Evolutionary conservation across 208 protist species (phyloP).

Genomic region (Crithidia mellificae): DNA sequence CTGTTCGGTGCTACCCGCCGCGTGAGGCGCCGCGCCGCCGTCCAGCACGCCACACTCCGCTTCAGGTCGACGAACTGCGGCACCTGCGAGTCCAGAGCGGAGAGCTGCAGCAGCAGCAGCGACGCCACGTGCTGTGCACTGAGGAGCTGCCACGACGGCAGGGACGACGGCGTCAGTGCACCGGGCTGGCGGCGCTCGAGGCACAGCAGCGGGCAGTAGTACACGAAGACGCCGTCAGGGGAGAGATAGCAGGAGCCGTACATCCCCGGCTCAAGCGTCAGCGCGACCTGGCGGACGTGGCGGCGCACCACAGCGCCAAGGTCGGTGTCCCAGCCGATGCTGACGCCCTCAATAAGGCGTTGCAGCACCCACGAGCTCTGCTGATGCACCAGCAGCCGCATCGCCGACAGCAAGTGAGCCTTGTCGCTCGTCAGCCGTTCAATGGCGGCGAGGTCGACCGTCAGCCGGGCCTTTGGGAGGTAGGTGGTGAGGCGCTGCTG

Average conservation of each 20-base stretch:
- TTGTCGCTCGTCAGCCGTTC: slow-evolving; percentile 36
- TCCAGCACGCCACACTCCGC: slow-evolving; percentile 64
- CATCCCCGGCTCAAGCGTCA: slow-evolving; percentile 51
- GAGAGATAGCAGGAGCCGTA: slow-evolving; percentile 55
- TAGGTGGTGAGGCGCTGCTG: slow-evolving; percentile 48
- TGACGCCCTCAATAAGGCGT: slow-evolving; percentile 68
- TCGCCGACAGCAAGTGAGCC: slow-evolving; percentile 56
- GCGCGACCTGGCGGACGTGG: slow-evolving; percentile 53
- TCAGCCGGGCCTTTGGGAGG: slow-evolving; percentile 48
- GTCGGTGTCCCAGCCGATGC: slow-evolving; percentile 75
- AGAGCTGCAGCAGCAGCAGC: slow-evolving; percentile 65
- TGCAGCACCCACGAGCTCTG: slow-evolving; percentile 71
- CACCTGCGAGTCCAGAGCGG: slow-evolving; percentile 42
- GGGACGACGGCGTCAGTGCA: slow-evolving; percentile 24
- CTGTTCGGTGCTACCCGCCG: slow-evolving; percentile 28
- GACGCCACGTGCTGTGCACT: slow-evolving; percentile 72
- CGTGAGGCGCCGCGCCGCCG: slow-evolving; percentile 28
- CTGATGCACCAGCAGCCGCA: slow-evolving; percentile 66
- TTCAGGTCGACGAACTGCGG: slow-evolving; percentile 40
- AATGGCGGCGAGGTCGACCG: slow-evolving; percentile 49
- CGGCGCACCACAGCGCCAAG: slow-evolving; percentile 66
- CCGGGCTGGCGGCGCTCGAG: slow-evolving; percentile 42
- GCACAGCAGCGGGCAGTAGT: slow-evolving; percentile 74
- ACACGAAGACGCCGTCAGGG: slow-evolving; percentile 46
- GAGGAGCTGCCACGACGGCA: slow-evolving; percentile 66